phyloP scores from a whole-genome alignment of 352 stramenopile species.

The Phytophthora palmivora region DNA sequence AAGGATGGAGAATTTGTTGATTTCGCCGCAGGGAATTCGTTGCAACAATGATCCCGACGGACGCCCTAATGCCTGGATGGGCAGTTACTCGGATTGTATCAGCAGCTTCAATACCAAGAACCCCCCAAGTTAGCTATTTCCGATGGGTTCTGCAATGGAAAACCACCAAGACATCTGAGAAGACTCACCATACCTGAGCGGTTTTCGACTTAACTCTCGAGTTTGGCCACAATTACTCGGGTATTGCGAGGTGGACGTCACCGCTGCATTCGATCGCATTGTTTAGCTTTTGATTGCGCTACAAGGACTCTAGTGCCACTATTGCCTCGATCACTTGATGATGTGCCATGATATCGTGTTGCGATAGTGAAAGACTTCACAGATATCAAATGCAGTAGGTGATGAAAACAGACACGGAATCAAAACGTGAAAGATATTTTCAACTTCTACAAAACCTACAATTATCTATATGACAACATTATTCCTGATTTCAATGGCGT shows the following conservation, averaged over 20 bases:
- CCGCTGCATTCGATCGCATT: conserved; percentile 9
- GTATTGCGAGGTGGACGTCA: neutral
- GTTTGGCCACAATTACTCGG: neutral
- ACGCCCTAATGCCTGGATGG: neutral
- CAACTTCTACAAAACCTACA: conserved; percentile 5
- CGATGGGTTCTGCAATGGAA: neutral
- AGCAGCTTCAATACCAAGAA: neutral
- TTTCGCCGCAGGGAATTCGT: neutral
- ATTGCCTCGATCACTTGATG: neutral
- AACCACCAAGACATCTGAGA: neutral
- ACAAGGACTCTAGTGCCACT: neutral
- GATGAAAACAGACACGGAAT: conserved; percentile 5
- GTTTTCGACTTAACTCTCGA: neutral
- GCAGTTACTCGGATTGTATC: neutral
- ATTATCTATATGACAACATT: conserved; percentile 1
- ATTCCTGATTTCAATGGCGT: neutral
- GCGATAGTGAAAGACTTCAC: conserved; percentile 4
- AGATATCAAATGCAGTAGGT: neutral
- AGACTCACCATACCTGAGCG: conserved; percentile 1
- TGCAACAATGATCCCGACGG: conserved; percentile 1
- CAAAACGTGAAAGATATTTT: neutral
- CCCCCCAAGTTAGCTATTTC: neutral
- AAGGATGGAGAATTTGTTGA: neutral
- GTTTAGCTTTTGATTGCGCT: conserved; percentile 2
- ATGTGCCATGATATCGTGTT: conserved; percentile 1